Base-by-base conservation (phyloP, 306 rosid species). In the Pyrus bretschneideri region DNA sequence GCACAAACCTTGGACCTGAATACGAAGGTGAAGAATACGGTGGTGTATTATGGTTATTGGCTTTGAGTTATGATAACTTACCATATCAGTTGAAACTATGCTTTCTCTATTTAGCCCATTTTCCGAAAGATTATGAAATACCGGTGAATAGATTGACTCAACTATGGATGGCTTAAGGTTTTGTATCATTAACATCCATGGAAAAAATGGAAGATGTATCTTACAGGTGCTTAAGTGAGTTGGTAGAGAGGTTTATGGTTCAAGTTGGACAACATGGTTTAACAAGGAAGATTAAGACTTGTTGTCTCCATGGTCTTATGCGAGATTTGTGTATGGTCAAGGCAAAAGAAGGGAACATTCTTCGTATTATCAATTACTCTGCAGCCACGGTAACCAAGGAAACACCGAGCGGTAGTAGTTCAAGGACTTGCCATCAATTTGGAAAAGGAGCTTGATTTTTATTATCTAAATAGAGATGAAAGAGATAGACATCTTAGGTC, bases 141-240 rank as follows among this genome's bases (percentile, higher is more conserved):
- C 49, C 68, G 3, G 60, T 51, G 25, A 54, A n/a, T 38, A 60
- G 27, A 3, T 55, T 79, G 27, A 27, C 55, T 27, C 42, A 57
- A 18, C 44, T 72, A 23, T 79, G 82, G 64, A 49, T 70, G 12
- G 68, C 74, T 38, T 68, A 71, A 54, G 81, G 77, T n/a, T 64
- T 78, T 38, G 57, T 78, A 71, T 21, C 46, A n/a, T n/a, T n/a
- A 2, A 3, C 21, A 42, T 31, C 40, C 12, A n/a, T 1, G 5
- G 49, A 63, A 29, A 11, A 14, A 4, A 25, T 75, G 30, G 80
- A 76, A 21, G 74, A 76, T 54, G 18, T 18, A 11, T 27, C 67
- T 22, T 76, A 76, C 18, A 13, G 0, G 11, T 67, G 44, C 67
- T 57, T 76, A 66, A 30, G 44, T 15, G 67, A 66, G 67, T 35